phyloP scores from a whole-genome alignment of 2,329 filamentous ascomycete genomes.

The Sporothrix variecibatus region DNA sequence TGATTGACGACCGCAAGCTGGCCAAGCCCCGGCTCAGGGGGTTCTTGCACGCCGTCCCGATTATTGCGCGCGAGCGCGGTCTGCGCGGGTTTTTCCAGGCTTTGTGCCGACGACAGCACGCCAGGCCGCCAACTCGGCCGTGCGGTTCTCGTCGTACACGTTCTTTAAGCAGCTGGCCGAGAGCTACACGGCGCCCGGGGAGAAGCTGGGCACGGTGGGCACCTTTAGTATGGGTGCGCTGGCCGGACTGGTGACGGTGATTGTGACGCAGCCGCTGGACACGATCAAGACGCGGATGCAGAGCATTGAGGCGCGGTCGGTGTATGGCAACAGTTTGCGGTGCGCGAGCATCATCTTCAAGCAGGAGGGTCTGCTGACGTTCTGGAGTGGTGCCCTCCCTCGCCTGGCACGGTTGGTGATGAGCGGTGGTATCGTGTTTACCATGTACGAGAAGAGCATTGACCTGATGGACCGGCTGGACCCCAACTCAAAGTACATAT shows the following conservation, averaged over 20 bases:
- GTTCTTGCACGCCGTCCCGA: conserved; percentile 83
- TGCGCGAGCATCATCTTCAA: conserved; percentile 83
- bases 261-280: conserved; percentile 73
- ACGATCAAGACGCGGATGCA: conserved; percentile 99
- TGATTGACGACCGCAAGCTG: conserved; percentile 95
- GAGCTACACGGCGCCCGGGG: conserved; percentile 88
- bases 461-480: conserved; percentile 79
- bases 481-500: conserved; percentile 82
- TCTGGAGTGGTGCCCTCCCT: conserved; percentile 93
- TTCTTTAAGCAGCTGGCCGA: conserved; percentile 87
- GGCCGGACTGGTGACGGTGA: conserved; percentile 89
- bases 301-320: conserved; percentile 77
- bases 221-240: conserved; percentile 91
- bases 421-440: conserved; percentile 96
- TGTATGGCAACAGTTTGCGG: conserved; percentile 85
- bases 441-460: conserved; percentile 98
- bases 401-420: conserved; percentile 80
- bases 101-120: conserved; percentile 93
- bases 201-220: conserved; percentile 84
- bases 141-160: conserved; percentile 88
- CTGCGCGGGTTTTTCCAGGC: conserved; percentile 91
- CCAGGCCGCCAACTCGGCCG: conserved; percentile 92
- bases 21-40: conserved; percentile 84
- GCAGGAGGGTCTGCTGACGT: conserved; percentile 84
- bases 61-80: conserved; percentile 87